Conservation (phyloP, 352 stramenopile genomes). For the Pythium guiyangense region DNA sequence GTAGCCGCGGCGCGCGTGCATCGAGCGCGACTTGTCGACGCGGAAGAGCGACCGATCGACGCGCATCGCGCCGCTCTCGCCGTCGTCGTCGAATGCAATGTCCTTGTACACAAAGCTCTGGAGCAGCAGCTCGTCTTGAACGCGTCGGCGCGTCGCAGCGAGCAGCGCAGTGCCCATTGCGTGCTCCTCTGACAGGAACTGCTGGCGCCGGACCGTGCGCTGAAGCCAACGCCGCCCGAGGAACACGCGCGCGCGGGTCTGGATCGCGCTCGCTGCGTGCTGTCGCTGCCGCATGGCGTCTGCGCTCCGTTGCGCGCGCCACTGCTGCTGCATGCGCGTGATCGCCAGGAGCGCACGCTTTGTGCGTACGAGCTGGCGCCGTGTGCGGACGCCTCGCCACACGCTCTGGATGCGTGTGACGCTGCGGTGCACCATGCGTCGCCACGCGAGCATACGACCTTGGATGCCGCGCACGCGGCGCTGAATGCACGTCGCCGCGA, state of each 20-base stretch:
- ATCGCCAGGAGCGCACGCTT: conserved; percentile 38
- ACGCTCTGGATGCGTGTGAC: conserved; percentile 42
- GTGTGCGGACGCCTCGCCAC: conserved; percentile 49
- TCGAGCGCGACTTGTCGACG: no score
- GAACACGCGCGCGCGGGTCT: conserved; percentile 29
- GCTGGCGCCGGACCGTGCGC: conserved; percentile 32
- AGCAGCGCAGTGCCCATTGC: conserved; percentile 46
- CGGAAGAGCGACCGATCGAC: conserved; percentile 40
- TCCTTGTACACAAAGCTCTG: conserved; percentile 54
- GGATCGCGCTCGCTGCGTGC: conserved; percentile 29
- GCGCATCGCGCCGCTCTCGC: conserved; percentile 10
- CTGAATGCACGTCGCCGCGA: conserved; percentile 51
- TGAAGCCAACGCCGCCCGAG: conserved; percentile 36
- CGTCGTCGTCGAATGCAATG: conserved; percentile 14
- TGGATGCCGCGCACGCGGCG: conserved; percentile 47
- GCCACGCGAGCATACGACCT: conserved; percentile 35
- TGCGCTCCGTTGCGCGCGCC: conserved; percentile 25
- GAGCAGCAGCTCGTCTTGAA: conserved; percentile 56
- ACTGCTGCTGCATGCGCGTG: conserved; percentile 41
- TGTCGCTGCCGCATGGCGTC: conserved; percentile 21
- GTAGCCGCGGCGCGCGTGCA: conserved; percentile 57
- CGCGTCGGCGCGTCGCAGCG: conserved; percentile 31
- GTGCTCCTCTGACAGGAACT: conserved; percentile 48
- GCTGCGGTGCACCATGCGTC: conserved; percentile 29
- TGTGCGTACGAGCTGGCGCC: conserved; percentile 36